Evolutionary conservation across 805 yeast genomes (phyloP), one percentile per base, ranked within the genome.

Genomic region (Candida odintsovae): DNA sequence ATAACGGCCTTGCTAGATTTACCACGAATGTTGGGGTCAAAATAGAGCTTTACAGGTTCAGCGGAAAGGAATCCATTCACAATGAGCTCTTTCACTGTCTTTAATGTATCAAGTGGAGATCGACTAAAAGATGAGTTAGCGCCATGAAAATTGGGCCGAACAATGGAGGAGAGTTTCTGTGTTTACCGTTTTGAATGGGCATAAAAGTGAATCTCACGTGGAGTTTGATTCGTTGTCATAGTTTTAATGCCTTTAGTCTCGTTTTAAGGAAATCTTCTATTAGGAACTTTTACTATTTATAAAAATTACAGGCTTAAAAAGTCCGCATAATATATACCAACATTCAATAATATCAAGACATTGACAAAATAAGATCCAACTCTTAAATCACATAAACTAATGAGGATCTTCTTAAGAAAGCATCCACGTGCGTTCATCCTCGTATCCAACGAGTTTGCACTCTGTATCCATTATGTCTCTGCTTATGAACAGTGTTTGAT

Each of bases 371-470:
- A n/a, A n/a, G n/a, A n/a, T n/a, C n/a, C n/a, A n/a, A n/a, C n/a
- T n/a, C n/a, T n/a, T n/a, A n/a, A n/a, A n/a, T n/a, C n/a, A n/a
- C n/a, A n/a, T n/a, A n/a, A 28, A 6, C 40, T 21, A 26, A 58
- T 58, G 62, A 49, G 55, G 38, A 43, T 58, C 42, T 51, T 56
- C 62, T 71, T 85, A 44, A 78, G 84, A 46, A 77, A 73, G 47
- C 62, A 70, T 29, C 92, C 94, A 2, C 70, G 96, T 45, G 76
- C 90, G 11, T 69, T 87, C 47, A 83, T 87, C 2, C 68, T 89
- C 3, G 77, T 80, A 3, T 75, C 83, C 19, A 72, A 75, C 39
- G 75, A 73, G 23, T 76, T 71, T 59, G 86, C 82, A 1, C 69
- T 89, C 49, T 69, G 83, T 3, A 70, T 89, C 41, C 71, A 82